Conservation (phyloP, 495 filamentous ascomycete genomes). For the Echria macrotheca region DNA sequence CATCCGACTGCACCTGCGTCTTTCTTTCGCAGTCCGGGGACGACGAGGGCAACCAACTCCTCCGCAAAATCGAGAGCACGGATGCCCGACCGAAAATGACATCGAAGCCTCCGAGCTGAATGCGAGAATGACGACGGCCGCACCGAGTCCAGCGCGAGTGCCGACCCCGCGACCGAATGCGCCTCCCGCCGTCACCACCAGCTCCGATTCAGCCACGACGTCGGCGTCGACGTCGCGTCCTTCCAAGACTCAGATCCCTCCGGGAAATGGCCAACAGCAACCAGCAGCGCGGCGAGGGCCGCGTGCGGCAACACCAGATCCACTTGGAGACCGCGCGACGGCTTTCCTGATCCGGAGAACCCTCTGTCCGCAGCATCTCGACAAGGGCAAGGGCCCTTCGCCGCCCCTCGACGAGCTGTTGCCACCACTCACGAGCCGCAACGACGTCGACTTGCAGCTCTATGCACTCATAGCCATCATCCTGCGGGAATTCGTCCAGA, state of each 20-base stretch:
- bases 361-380: slow-evolving; percentile 43
- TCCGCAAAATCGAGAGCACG: too few relatives aligned
- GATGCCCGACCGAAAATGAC: too few relatives aligned
- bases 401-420: slow-evolving; percentile 67
- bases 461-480: slow-evolving; percentile 89
- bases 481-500: slow-evolving; percentile 79
- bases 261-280: background rate
- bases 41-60: too few relatives aligned
- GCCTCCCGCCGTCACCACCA: slow-evolving; percentile 21
- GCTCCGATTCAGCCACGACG: slow-evolving; percentile 17
- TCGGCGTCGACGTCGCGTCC: slow-evolving; percentile 9
- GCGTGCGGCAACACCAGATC: slow-evolving; percentile 31
- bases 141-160: slow-evolving; percentile 21
- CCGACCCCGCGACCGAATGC: slow-evolving; percentile 26
- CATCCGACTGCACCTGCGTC: too few relatives aligned
- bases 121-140: too few relatives aligned
- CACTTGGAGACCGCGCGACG: slow-evolving; percentile 48
- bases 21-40: too few relatives aligned
- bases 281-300: slow-evolving; percentile 21
- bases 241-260: background rate
- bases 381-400: slow-evolving; percentile 40
- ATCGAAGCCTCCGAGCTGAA: too few relatives aligned
- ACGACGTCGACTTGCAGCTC: slow-evolving; percentile 85
- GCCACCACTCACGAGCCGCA: slow-evolving; percentile 86
- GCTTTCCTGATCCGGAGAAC: slow-evolving; percentile 45